Percentiles rank a stretch among this genome's conserved stretches.
Conservation (phyloP, 1,139 yeast genomes). For the Geotrichum restrictum region DNA sequence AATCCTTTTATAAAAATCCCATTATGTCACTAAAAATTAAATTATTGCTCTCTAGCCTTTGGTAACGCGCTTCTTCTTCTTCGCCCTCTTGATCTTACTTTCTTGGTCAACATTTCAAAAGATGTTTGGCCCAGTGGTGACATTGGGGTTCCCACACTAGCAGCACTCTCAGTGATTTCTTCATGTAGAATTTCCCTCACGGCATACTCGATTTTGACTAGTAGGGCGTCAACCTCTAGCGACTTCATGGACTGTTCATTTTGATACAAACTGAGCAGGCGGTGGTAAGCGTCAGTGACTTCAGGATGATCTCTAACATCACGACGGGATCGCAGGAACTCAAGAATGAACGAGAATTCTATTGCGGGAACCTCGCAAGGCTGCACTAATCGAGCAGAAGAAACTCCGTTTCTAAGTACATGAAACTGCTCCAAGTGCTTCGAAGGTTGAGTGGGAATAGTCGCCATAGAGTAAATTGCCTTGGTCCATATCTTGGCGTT, state of each 20-base stretch:
- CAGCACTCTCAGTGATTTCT: neutral
- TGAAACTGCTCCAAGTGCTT: slow-evolving; percentile 11
- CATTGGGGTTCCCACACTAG: neutral
- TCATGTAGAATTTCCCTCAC: slow-evolving; percentile 14
- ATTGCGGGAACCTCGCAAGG: slow-evolving; percentile 18
- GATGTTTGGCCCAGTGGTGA: neutral
- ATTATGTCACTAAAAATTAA: too few relatives aligned
- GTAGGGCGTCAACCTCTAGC: slow-evolving; percentile 12
- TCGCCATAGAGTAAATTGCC: slow-evolving; percentile 16
- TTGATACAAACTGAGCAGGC: slow-evolving; percentile 8
- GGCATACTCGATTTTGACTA: slow-evolving; percentile 9
- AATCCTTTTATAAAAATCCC: too few relatives aligned
- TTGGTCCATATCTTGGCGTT: slow-evolving; percentile 19
- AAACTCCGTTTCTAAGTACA: slow-evolving; percentile 11
- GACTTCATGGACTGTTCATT: slow-evolving; percentile 2
- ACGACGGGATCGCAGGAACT: slow-evolving; percentile 15
- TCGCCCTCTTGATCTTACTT: slow-evolving; percentile 14
- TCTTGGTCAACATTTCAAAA: slow-evolving; percentile 10
- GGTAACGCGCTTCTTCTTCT: slow-evolving; percentile 12
- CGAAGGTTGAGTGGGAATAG: slow-evolving; percentile 15
- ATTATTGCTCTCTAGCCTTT: neutral
- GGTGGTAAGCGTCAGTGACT: slow-evolving; percentile 12
- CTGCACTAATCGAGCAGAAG: slow-evolving; percentile 17
- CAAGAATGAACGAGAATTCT: slow-evolving; percentile 15
- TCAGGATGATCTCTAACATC: slow-evolving; percentile 18